Base-by-base conservation (phyloP, 371 early-diverging fungal species). In the Smittium mucronatum region DNA sequence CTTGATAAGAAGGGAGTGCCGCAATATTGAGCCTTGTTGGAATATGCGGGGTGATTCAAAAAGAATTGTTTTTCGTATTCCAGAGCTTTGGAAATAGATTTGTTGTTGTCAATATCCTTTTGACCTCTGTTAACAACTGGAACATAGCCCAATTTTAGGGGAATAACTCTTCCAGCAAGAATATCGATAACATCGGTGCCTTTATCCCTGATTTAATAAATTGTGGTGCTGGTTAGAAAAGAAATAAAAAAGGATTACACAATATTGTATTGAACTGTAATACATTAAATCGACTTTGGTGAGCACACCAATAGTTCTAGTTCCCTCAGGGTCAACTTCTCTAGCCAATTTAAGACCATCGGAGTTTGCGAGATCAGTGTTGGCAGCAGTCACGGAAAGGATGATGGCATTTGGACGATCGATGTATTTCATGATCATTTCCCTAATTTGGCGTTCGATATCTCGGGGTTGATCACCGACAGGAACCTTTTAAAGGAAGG, bases 101-200 rank as follows among this genome's bases (percentile, higher is more conserved):
- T 97, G 67, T 92, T 94, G 70, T 74, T 81, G 36, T 95, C 93
- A 70, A 99, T 95, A 78, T 98, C 98, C 63, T 89, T 85, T 76
- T 98, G 98, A 34, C 97, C 95, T 71, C 99, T 91, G 81, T 97
- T 98, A 58, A 98, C 91, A 2, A 94, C 96, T 2, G 84, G 84
- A 28, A 86, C 83, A 74, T 81, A 86, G 81, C 94, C 98, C 31
- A 99, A 83, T 57, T 93, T 83, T 70, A 99, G 83, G 1, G 96
- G 97, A 73, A 99, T 94, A 36, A 97, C 87, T 26, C 95, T 85
- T 2, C 97, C 97, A 28, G 98, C 96, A 72, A 99, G 85, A 74
- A 99, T 94, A 76, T 99, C 97, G 58, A 99, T 91, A 25, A 98
- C 96, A 80, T 99, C 97, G 2, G 99, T 99, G n/a, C 99, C 99